A percentile compares a stretch with the other conserved stretches of the same genome.
Conservation (phyloP, 2,329 filamentous ascomycete genomes). For the Lasiodiplodia gonubiensis region DNA sequence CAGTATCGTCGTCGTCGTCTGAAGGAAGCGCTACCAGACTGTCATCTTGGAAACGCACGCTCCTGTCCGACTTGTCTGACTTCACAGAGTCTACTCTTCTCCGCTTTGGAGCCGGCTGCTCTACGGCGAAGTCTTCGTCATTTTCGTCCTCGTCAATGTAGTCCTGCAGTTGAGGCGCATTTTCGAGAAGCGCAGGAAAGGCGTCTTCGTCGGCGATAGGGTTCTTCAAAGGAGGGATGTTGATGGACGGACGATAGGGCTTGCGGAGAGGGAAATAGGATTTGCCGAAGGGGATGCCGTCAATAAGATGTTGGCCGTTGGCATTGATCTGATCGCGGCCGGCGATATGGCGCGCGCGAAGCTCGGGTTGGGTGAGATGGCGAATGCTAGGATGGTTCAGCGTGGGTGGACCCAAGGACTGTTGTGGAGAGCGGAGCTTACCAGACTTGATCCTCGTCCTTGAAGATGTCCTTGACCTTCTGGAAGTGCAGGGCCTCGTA, state of each 20-base stretch:
- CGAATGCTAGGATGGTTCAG: slow-evolving; percentile 69
- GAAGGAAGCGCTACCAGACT: slow-evolving; percentile 15
- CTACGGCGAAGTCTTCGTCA: slow-evolving; percentile 41
- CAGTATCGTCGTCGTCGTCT: slow-evolving; percentile 23
- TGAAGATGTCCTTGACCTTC: slow-evolving; percentile 70
- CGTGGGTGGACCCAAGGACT: slow-evolving; percentile 4
- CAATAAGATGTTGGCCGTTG: slow-evolving; percentile 80
- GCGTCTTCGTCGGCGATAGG: slow-evolving; percentile 40
- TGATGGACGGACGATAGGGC: slow-evolving; percentile 67
- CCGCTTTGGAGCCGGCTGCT: slow-evolving; percentile 34
- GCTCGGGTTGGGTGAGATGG: slow-evolving; percentile 74
- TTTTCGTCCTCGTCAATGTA: not conserved
- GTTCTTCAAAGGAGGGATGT: slow-evolving; percentile 76
- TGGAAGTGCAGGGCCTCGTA: slow-evolving; percentile 92
- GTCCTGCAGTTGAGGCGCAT: not conserved
- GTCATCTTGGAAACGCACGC: slow-evolving; percentile 29
- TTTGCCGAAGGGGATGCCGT: slow-evolving; percentile 83
- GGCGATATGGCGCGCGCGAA: slow-evolving; percentile 72
- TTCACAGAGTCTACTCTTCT: slow-evolving; percentile 4
- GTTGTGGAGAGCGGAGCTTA: slow-evolving; percentile 49
- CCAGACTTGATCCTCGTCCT: slow-evolving; percentile 84
- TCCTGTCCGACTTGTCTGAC: slow-evolving; percentile 32
- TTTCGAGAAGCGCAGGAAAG: slow-evolving; percentile 6
- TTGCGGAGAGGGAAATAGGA: slow-evolving; percentile 63
- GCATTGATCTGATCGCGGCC: slow-evolving; percentile 81